phyloP scores from a whole-genome alignment of 1,284 basidiomycete genomes.

The Anthracocystis walkeri region DNA sequence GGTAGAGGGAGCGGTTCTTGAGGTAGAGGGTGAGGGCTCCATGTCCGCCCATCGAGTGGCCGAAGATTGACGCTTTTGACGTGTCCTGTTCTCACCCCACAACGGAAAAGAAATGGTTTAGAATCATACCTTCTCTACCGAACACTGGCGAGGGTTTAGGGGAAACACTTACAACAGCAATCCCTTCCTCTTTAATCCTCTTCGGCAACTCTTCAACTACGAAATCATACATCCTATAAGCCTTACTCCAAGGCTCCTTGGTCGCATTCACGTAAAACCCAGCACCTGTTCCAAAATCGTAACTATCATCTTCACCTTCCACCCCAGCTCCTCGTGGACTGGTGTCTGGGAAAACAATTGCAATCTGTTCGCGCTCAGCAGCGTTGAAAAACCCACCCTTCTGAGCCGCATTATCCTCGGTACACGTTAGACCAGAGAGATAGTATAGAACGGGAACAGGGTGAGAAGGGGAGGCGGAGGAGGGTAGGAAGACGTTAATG shows the following conservation, averaged over 20 bases:
- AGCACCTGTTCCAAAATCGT: conserved; percentile 74
- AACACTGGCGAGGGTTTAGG: no score
- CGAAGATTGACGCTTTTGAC: conserved; percentile 54
- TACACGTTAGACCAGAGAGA: conserved; percentile 93
- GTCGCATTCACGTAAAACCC: conserved; percentile 69
- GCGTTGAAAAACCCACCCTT: conserved; percentile 64
- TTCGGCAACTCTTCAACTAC: conserved; percentile 58
- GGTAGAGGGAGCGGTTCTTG: conserved; percentile 76
- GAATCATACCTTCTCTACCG: no score
- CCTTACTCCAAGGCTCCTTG: conserved; percentile 57
- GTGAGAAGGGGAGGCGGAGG: conserved; percentile 71
- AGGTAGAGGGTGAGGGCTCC: conserved; percentile 94
- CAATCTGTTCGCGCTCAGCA: conserved; percentile 74
- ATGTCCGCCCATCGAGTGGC: conserved; percentile 88
- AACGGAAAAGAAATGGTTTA: no score
- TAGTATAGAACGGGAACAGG: conserved; percentile 86
- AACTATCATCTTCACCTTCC: conserved; percentile 82
- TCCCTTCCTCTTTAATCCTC: conserved; percentile 30
- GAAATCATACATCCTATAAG: conserved; percentile 67
- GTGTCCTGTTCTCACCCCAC: conserved; percentile 28
- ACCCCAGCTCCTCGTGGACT: conserved; percentile 92
- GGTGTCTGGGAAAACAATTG: conserved; percentile 94
- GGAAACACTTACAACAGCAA: conserved; percentile 35
- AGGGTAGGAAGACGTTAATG: conserved; percentile 92
- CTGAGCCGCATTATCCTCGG: conserved; percentile 84